phyloP scores from a whole-genome alignment of 306 rosid species.

The Prunus dulcis region DNA sequence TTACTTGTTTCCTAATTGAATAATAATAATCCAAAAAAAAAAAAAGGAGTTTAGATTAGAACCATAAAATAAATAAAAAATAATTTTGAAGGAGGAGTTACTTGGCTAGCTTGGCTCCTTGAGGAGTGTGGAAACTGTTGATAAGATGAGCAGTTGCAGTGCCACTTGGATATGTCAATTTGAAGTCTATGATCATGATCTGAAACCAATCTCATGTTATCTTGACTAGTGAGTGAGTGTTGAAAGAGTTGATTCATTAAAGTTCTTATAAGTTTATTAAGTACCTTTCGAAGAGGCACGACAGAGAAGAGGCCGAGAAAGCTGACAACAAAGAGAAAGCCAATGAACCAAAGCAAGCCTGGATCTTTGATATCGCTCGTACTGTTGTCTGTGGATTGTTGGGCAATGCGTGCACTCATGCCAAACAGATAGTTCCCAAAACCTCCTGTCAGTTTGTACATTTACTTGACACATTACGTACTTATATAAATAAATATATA shows the following conservation, averaged over 20 bases:
- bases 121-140: constrained; percentile 52
- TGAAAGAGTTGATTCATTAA: too few species aligned
- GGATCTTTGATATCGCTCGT: constrained; percentile 31
- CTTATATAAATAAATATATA: too few species aligned
- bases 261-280: background rate
- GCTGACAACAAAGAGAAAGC: constrained; percentile 44
- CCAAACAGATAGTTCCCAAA: constrained; percentile 52
- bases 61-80: background rate
- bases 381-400: constrained; percentile 21
- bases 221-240: too few species aligned
- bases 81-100: background rate
- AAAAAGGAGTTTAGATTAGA: background rate
- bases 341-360: constrained; percentile 37
- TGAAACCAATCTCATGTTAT: constrained; percentile 1
- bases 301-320: constrained; percentile 56
- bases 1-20: constrained; percentile 40
- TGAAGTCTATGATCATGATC: constrained; percentile 57
- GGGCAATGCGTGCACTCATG: constrained; percentile 37
- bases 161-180: constrained; percentile 52
- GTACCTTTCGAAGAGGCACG: constrained; percentile 50
- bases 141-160: constrained; percentile 51
- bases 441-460: constrained; percentile 26
- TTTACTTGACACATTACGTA: too few species aligned
- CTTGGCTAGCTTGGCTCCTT: constrained; percentile 50
- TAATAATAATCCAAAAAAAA: too few species aligned